Evolutionary conservation across 805 yeast genomes (phyloP), one percentile per base, ranked within the genome.

Genomic region (Kockiozyma suomiensis): DNA sequence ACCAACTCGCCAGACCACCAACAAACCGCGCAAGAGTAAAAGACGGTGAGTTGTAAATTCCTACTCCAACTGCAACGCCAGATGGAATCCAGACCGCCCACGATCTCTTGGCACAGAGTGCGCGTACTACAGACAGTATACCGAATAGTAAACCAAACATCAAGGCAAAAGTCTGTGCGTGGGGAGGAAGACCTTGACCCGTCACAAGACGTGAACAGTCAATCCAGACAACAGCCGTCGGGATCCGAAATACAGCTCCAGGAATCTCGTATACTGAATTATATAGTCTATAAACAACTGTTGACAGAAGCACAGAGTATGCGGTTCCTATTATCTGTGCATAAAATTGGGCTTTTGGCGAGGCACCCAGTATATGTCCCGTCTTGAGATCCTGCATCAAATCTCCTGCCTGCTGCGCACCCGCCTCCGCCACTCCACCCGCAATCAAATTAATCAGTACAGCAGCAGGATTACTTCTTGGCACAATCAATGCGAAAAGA

Each of bases 391-490:
- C 98, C 76, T 93, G 99, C 96, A 94, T 89, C 70, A 93, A 78
- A 74, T 93, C 99, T 32, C 99, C 98, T 1, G 98, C 97, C 75
- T 93, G 99, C 75, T 94, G 98, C 1, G 99, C 97, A 7, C 98
- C 98, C 0, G 98, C 97, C 75, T 93, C 99, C 1, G 98, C 96
- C 43, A 93, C 85, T 13, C 97, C 99, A 17, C 99, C 99, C 3
- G 97, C 97, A 1, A 93, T 87, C 50, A 93, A 77, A 70, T 93
- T 94, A 47, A 90, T 84, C 42, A 93, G 75, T 4, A 94, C 90
- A 10, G 90, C 83, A 1, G 96, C 91, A 0, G 96, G 96, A 59
- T 85, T 88, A 47, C 78, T 73, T 33, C 79, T 78, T 0, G 97
- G 97, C 26, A 91, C 81, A 4, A 93, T 79, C 12, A 90, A 70